These are phyloP conservation scores for Daucus carota DNA, from an alignment of 129 eudicot genomes.

Conservation along the genomic window DH1_v3.0 NC_030384.2:36496501-36497000, in stretches of 20 bases:
- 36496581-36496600: neutral
- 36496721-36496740: constrained; percentile 86
- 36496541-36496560: neutral
- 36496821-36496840: constrained; percentile 15
- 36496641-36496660: constrained; percentile 5
- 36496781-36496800: constrained; percentile 49
- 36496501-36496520: constrained; percentile 83
- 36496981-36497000: constrained; percentile 81
- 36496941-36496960: constrained; percentile 81
- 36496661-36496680: constrained; percentile 95
- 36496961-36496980: constrained; percentile 85
- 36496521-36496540: constrained; percentile 49
- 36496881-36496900: neutral
- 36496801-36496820: constrained; percentile 40
- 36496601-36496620: neutral
- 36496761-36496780: constrained; percentile 66
- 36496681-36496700: constrained; percentile 73
- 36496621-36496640: neutral
- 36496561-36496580: neutral
- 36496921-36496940: constrained; percentile 98
- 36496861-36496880: neutral
- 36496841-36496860: neutral
- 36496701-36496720: constrained; percentile 43
- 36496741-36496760: constrained; percentile 79
- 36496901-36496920: constrained; percentile 48